These are phyloP conservation scores for Paxillus ammoniavirescens DNA, from an alignment of 768 basidiomycete genomes.

Conservation along the genomic window DNA sequence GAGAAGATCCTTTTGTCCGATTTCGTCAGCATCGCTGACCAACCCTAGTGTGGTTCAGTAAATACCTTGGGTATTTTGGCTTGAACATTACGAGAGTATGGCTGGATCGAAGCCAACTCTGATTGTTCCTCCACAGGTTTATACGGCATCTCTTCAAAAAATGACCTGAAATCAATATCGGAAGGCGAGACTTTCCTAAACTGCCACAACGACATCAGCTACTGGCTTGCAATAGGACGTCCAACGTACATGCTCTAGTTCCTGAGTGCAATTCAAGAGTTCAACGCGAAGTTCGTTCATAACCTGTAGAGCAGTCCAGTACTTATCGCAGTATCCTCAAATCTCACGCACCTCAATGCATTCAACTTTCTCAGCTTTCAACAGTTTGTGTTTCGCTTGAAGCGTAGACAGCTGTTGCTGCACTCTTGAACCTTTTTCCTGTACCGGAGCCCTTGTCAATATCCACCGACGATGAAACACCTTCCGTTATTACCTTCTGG, in stretches of 20 bases:
- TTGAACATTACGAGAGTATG: neutral
- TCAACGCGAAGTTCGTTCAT: conserved; percentile 17
- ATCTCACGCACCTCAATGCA: conserved; percentile 18
- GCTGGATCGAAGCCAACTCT: conserved; percentile 6
- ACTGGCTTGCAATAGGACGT: neutral
- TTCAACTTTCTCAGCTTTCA: conserved; percentile 16
- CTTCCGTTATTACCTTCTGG: conserved; percentile 9
- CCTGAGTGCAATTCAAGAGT: conserved; percentile 13
- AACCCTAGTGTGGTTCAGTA: neutral
- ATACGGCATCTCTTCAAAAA: conserved; percentile 8
- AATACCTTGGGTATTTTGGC: conserved; percentile 17
- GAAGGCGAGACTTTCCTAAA: conserved; percentile 6
- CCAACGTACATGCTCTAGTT: conserved; percentile 21
- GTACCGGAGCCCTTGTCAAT: neutral
- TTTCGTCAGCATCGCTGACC: neutral
- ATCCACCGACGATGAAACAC: neutral
- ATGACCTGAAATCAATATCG: conserved; percentile 17
- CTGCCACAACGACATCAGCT: conserved; percentile 6
- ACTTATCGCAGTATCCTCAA: neutral
- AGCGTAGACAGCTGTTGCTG: conserved; percentile 9
- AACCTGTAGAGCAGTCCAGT: conserved; percentile 9
- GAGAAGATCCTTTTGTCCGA: conserved; percentile 3
- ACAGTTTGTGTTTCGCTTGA: conserved; percentile 19
- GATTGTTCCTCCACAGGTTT: conserved; percentile 12
- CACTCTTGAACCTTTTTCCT: conserved; percentile 13